Evolutionary conservation across 305 asterid species (phyloP).

Genomic region (Solanum hybrid): DNA sequence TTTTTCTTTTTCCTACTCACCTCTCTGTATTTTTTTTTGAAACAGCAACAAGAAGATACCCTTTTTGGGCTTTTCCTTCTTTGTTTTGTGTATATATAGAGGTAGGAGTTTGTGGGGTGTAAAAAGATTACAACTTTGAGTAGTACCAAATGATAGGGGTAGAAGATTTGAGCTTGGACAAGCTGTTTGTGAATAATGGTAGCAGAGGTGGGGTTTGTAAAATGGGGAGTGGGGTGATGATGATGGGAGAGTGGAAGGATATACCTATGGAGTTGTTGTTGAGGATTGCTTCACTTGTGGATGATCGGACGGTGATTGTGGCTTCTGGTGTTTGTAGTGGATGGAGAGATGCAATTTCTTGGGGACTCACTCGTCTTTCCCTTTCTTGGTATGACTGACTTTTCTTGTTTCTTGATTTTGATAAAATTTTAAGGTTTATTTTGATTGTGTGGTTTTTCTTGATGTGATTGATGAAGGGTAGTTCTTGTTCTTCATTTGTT

Average conservation of each 20-base stretch:
- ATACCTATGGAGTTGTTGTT: constrained; percentile 80
- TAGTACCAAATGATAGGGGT: constrained; percentile 28
- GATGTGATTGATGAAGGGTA: not conserved
- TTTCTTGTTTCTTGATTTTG: not conserved
- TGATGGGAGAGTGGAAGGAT: constrained; percentile 78
- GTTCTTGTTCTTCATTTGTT: not conserved
- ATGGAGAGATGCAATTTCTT: constrained; percentile 89
- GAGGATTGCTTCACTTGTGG: constrained; percentile 69
- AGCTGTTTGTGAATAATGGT: constrained; percentile 36
- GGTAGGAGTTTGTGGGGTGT: not conserved
- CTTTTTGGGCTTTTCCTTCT: not conserved
- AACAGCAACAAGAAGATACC: not conserved
- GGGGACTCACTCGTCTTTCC: constrained; percentile 73
- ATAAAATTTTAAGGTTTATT: not conserved
- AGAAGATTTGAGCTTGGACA: constrained; percentile 51
- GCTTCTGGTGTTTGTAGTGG: constrained; percentile 96
- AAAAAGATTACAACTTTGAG: constrained; percentile 12
- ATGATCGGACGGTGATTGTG: constrained; percentile 78
- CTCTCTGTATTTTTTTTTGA: not conserved
- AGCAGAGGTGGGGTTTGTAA: constrained; percentile 5
- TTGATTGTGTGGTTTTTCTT: not conserved
- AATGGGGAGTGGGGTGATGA: constrained; percentile 32
- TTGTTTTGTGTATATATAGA: not conserved
- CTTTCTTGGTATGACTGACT: constrained; percentile 59
- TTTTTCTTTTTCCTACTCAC: not conserved